Conservation (phyloP, 805 yeast species). For the Maudiozyma serrabonitensis region DNA sequence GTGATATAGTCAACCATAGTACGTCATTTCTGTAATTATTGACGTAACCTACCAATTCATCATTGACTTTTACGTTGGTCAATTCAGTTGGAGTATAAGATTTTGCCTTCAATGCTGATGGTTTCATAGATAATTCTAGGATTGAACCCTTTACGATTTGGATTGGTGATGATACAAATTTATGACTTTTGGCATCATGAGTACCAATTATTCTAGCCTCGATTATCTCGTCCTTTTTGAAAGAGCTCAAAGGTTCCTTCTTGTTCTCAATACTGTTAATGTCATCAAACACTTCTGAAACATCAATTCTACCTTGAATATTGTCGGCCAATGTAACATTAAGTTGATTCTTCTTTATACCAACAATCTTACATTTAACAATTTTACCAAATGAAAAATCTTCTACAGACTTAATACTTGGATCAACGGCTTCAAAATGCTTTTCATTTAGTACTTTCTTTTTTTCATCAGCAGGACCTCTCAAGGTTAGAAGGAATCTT, state of each 20-base stretch:
- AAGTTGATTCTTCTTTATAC: constrained; percentile 63
- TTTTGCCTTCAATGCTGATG: constrained; percentile 28
- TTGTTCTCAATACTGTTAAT: constrained; percentile 46
- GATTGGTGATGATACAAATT: constrained; percentile 56
- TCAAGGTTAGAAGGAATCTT: constrained; percentile 61
- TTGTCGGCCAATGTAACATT: constrained; percentile 70
- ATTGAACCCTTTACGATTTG: constrained; percentile 45
- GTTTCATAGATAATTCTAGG: constrained; percentile 54
- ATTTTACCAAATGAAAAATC: constrained; percentile 52
- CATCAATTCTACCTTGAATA: constrained; percentile 69
- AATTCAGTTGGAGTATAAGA: constrained; percentile 29
- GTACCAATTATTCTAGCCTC: constrained; percentile 65
- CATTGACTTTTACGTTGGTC: constrained; percentile 40
- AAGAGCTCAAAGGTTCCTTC: constrained; percentile 48
- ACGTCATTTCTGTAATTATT: constrained; percentile 52
- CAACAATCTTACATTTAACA: constrained; percentile 50
- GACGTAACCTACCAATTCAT: constrained; percentile 48
- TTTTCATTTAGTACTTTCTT: constrained; percentile 7
- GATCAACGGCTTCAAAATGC: constrained; percentile 53
- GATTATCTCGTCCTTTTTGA: constrained; percentile 47
- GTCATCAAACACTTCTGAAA: constrained; percentile 54
- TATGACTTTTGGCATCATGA: constrained; percentile 61
- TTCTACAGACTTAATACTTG: constrained; percentile 34
- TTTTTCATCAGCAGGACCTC: constrained; percentile 19
- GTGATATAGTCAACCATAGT: constrained; percentile 62